These are phyloP conservation scores for Bruguiera gymnorhiza DNA, from an alignment of 345 rosid species.

Conservation along the genomic window DNA sequence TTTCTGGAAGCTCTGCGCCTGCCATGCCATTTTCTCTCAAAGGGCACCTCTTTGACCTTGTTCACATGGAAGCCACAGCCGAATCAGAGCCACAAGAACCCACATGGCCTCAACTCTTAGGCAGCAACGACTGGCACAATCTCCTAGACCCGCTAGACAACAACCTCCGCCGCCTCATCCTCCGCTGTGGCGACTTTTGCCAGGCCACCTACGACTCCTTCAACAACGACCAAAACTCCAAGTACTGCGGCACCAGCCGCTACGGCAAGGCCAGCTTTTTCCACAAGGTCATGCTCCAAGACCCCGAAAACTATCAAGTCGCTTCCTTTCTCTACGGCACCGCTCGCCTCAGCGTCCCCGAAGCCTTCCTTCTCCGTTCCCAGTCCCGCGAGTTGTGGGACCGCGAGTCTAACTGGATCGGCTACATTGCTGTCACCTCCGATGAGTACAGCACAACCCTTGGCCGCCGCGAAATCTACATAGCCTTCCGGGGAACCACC, in stretches of 20 bases:
- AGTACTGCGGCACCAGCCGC: constrained; percentile 83
- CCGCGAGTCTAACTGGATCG: constrained; percentile 97
- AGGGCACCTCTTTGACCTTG: too few species aligned
- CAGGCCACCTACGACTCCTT: constrained; percentile 93
- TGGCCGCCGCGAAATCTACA: constrained; percentile 76
- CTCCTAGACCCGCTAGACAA: constrained; percentile 70
- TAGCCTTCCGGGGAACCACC: constrained; percentile 71
- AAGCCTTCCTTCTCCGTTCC: constrained; percentile 66
- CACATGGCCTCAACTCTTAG: constrained; percentile 60
- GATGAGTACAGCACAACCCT: constrained; percentile 43
- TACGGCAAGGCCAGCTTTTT: constrained; percentile 63
- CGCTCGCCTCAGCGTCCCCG: constrained; percentile 52
- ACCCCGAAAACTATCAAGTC: constrained; percentile 48
- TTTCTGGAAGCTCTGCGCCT: too few species aligned
- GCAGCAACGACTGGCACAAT: constrained; percentile 60
- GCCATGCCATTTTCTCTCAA: too few species aligned
- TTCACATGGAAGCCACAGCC: constrained; percentile 32
- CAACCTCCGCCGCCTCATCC: constrained; percentile 61
- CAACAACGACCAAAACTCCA: constrained; percentile 77
- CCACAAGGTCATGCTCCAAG: constrained; percentile 62
- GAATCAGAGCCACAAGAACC: constrained; percentile 22
- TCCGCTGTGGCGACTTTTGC: constrained; percentile 87
- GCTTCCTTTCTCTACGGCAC: constrained; percentile 69
- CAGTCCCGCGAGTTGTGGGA: constrained; percentile 78
- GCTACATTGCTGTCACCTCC: constrained; percentile 70